Evolutionary conservation across 345 rosid genomes (phyloP), one percentile per base, ranked within the genome.

Genomic region (Camelina neglecta): DNA sequence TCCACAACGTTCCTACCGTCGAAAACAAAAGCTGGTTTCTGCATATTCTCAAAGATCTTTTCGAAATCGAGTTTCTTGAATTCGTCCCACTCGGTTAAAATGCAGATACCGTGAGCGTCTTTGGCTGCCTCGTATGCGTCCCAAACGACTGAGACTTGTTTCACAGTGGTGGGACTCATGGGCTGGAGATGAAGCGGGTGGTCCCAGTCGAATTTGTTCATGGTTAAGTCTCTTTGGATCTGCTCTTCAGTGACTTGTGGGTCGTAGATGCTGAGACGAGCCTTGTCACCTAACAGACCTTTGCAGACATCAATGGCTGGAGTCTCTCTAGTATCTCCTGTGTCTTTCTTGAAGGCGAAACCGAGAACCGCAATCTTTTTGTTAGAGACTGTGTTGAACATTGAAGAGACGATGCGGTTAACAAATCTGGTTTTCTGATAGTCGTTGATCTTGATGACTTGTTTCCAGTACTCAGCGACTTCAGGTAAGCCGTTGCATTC

Each of bases 191-290:
- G 98, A 62, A 84, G 80, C 7, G 98, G 98, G 44, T 93, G 98
- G 76, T 93, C 98, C 97, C 93, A 93, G 76, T 89, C 97, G 65
- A 93, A 93, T 67, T 91, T 93, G 50, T 91, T 89, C 98, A 93
- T 89, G 61, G 86, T 83, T 11, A 93, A 89, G 79, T 93, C 98
- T 76, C 96, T 89, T 79, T 87, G 93, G 82, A 93, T 90, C 83
- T 93, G 97, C 47, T 93, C 97, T 78, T 85, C 89, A 0, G 88
- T 84, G 60, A 93, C 98, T 83, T 91, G 98, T 24, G 96, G 97
- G 58, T 93, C 97, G 31, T 90, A 93, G 49, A 93, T 91, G 87
- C 97, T 87, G 81, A 93, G 70, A 67, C 70, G 77, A 51, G 98
- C 98, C 74, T 90, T 93, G 83, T 93, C 98, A 36, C 95, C 97